Conservation (phyloP, 148 eudicot species). For the Drosera capensis region DNA sequence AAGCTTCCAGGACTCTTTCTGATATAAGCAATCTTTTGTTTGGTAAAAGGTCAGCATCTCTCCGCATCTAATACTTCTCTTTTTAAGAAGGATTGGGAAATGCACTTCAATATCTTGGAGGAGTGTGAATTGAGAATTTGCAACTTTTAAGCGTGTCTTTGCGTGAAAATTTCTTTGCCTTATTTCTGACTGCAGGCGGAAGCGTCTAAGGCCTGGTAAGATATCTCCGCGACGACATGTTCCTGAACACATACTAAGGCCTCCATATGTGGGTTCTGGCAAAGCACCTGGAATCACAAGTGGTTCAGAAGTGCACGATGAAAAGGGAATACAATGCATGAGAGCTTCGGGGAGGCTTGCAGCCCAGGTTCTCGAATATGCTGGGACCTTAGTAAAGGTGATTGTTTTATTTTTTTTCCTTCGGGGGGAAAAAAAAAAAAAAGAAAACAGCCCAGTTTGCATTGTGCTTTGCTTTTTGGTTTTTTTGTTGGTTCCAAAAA, state of each 20-base stretch:
- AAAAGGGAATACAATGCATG: slow-evolving; percentile 76
- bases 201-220: slow-evolving; percentile 66
- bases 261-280: slow-evolving; percentile 66
- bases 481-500: not conserved
- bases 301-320: slow-evolving; percentile 76
- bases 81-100: not conserved
- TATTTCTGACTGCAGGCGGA: slow-evolving; percentile 25
- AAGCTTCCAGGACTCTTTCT: slow-evolving; percentile 41
- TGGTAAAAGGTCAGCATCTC: slow-evolving; percentile 41
- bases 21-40: slow-evolving; percentile 56
- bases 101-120: not conserved
- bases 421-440: too few relatives aligned
- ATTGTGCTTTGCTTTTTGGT: not conserved
- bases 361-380: slow-evolving; percentile 87
- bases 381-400: slow-evolving; percentile 98
- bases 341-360: slow-evolving; percentile 94
- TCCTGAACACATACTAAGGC: slow-evolving; percentile 55
- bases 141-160: not conserved
- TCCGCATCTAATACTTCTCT: not conserved
- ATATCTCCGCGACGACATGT: slow-evolving; percentile 72
- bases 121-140: not conserved
- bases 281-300: slow-evolving; percentile 63
- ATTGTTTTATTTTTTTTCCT: slow-evolving; percentile 1
- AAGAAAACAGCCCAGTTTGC: too few relatives aligned
- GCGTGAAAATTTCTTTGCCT: not conserved